Conservation (phyloP, 2,329 filamentous ascomycete species). For the Xylaria polymorpha region DNA sequence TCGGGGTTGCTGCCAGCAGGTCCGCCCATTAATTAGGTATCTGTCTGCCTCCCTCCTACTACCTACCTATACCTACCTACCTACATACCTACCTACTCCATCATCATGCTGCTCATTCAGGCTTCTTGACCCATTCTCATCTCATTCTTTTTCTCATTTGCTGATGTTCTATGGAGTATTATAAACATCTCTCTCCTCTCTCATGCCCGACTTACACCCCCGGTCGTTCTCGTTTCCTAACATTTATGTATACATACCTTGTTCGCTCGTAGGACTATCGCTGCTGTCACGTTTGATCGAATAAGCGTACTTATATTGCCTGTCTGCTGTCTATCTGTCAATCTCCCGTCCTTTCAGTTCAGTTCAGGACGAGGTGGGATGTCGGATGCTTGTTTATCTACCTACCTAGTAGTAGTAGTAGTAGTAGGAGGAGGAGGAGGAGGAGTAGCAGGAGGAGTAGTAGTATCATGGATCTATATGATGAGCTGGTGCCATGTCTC, state of each 20-base stretch:
- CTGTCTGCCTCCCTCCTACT: not conserved
- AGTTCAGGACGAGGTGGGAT: not conserved
- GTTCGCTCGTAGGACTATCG: not conserved
- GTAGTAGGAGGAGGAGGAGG: too few species aligned
- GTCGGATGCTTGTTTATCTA: not conserved
- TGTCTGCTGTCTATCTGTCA: not conserved
- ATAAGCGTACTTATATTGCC: not conserved
- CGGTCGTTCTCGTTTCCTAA: not conserved
- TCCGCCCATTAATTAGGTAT: constrained; percentile 17
- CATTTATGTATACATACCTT: not conserved
- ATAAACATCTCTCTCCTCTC: not conserved
- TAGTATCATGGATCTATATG: not conserved
- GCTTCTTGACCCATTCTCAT: not conserved
- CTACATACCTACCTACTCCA: not conserved
- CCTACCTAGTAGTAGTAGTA: not conserved
- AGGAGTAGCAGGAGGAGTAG: too few species aligned
- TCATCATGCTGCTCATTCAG: not conserved
- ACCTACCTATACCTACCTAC: too few species aligned
- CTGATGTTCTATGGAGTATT: not conserved
- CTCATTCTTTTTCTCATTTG: not conserved
- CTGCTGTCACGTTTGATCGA: not conserved
- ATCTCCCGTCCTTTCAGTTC: not conserved
- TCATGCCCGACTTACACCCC: not conserved
- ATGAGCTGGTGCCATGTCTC: constrained; percentile 9
- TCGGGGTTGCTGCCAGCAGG: constrained; percentile 28